These are phyloP conservation scores for Colletotrichum abscissum DNA, from an alignment of 2,329 filamentous ascomycete species.

Conservation along the genomic window DNA sequence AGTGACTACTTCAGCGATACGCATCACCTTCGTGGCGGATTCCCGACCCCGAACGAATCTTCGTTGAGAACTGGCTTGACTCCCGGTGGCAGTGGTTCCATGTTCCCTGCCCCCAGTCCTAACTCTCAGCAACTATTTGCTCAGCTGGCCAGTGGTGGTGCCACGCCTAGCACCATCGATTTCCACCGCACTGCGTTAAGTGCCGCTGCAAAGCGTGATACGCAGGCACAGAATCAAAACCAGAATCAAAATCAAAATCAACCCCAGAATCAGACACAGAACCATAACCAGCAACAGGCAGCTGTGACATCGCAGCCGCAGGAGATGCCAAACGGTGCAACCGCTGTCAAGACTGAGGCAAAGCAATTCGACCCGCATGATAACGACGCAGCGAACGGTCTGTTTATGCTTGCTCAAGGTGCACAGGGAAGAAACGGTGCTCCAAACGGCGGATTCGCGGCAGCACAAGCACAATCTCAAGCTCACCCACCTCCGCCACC, in stretches of 20 bases:
- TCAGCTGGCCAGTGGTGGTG: slow-evolving; percentile 81
- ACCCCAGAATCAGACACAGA: not conserved
- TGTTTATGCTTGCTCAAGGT: slow-evolving; percentile 88
- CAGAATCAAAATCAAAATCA: slow-evolving; percentile 43
- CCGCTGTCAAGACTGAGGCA: slow-evolving; percentile 57
- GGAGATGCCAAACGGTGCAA: slow-evolving; percentile 50
- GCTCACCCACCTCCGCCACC: slow-evolving; percentile 57
- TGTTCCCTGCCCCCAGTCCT: slow-evolving; percentile 93
- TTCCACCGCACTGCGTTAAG: slow-evolving; percentile 94
- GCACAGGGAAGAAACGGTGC: slow-evolving; percentile 78
- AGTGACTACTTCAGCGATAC: slow-evolving; percentile 91
- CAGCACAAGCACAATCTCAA: slow-evolving; percentile 59
- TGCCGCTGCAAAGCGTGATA: slow-evolving; percentile 74
- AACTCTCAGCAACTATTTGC: slow-evolving; percentile 82
- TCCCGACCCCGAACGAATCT: slow-evolving; percentile 96
- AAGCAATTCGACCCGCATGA: slow-evolving; percentile 86
- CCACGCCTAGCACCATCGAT: slow-evolving; percentile 90
- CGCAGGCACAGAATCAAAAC: slow-evolving; percentile 55
- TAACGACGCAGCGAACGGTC: slow-evolving; percentile 93
- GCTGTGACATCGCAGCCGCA: slow-evolving; percentile 40
- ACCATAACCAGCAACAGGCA: slow-evolving; percentile 39
- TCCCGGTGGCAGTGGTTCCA: slow-evolving; percentile 93
- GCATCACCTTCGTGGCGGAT: slow-evolving; percentile 81
- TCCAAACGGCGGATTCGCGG: slow-evolving; percentile 62
- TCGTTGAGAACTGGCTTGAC: slow-evolving; percentile 91